Percentiles rank a stretch among this genome's conserved stretches.
phyloP scores from a whole-genome alignment of 1,139 yeast genomes.

The Lodderomyces theae region DNA sequence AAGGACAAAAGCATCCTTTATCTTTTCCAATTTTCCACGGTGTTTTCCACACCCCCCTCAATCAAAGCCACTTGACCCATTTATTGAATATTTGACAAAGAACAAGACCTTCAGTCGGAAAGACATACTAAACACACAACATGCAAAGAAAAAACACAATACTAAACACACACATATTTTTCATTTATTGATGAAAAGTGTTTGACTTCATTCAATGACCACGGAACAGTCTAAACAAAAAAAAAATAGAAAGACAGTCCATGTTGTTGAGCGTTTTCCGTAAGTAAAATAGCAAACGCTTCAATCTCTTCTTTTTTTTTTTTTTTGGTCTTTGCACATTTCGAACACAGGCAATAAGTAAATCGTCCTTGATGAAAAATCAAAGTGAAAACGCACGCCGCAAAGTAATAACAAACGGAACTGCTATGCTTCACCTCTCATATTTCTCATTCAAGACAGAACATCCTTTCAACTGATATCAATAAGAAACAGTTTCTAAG shows the following conservation, averaged over 20 bases:
- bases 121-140: constrained; percentile 1
- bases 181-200: neutral
- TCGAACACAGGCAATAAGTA: neutral
- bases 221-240: neutral
- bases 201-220: constrained; percentile 1
- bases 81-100: constrained; percentile 1
- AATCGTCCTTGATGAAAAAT: neutral
- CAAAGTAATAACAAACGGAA: neutral
- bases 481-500: no score
- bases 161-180: neutral
- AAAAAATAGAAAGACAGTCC: neutral
- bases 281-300: no score
- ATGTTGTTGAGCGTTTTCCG: neutral
- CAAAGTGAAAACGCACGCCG: neutral
- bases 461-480: neutral
- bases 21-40: no score
- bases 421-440: neutral
- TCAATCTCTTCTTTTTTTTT: neutral
- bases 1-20: no score
- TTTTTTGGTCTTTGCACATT: no score
- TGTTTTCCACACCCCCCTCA: neutral
- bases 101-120: neutral
- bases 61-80: constrained; percentile 1
- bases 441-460: neutral
- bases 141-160: neutral